Conservation (phyloP, 179 eudicot genomes). For the Sideroxylon spinosum region DNA sequence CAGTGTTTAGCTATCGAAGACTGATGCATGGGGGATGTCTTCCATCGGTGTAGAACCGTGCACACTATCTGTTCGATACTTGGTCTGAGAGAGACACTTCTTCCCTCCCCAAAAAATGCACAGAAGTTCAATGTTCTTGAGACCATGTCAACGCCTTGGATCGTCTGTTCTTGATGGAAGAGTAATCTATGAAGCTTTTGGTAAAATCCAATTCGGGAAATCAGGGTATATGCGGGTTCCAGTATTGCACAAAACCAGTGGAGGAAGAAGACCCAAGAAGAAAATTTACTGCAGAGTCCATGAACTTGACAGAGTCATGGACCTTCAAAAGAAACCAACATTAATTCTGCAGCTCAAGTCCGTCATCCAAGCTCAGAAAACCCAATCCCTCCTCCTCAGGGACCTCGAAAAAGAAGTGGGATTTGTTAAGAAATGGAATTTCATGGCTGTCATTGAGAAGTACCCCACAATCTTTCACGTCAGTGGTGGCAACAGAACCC, state of each 20-base stretch:
- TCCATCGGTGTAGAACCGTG: background rate
- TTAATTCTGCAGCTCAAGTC: constrained; percentile 56
- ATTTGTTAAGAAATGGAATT: constrained; percentile 82
- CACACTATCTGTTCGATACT: constrained; percentile 35
- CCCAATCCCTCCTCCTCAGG: constrained; percentile 53
- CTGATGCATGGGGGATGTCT: no score
- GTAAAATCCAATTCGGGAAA: constrained; percentile 23
- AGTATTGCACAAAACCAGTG: constrained; percentile 49
- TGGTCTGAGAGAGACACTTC: constrained; percentile 19
- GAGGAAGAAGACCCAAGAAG: constrained; percentile 75
- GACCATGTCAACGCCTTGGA: background rate
- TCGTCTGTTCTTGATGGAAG: background rate
- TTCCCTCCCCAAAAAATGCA: background rate
- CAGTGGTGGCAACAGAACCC: constrained; percentile 51
- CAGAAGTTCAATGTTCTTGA: background rate
- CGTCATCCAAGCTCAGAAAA: constrained; percentile 65
- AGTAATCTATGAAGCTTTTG: background rate
- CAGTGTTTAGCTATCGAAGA: no score
- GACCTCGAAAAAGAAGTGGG: constrained; percentile 97
- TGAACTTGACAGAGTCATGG: constrained; percentile 82
- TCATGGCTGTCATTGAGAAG: constrained; percentile 75
- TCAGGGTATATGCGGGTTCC: constrained; percentile 35
- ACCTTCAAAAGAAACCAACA: constrained; percentile 72
- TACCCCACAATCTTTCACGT: constrained; percentile 73
- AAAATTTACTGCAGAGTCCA: constrained; percentile 66